These are phyloP conservation scores for Chalciporus chontae DNA, from an alignment of 768 basidiomycete species.

Conservation along the genomic window DNA sequence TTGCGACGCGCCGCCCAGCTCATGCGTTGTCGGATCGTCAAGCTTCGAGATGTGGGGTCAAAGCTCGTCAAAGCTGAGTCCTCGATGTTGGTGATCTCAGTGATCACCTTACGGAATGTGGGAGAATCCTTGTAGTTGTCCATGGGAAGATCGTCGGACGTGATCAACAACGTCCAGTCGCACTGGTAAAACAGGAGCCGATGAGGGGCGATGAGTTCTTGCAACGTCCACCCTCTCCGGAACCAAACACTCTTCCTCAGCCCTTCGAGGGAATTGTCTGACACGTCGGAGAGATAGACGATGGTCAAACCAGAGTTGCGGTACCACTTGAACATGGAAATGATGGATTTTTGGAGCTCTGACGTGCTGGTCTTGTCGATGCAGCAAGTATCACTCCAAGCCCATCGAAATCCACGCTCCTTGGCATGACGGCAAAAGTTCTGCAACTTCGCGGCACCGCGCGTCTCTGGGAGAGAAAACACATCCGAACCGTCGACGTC, in stretches of 20 bases:
- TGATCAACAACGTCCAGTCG: conserved; percentile 20
- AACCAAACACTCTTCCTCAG: conserved; percentile 24
- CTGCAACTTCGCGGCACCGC: conserved; percentile 14
- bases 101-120: conserved; percentile 11
- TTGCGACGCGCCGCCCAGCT: conserved; percentile 28
- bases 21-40: conserved; percentile 20
- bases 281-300: conserved; percentile 22
- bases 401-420: conserved; percentile 21
- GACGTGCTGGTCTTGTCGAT: conserved; percentile 28
- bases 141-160: conserved; percentile 11
- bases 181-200: conserved; percentile 20
- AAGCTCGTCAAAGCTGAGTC: conserved; percentile 16
- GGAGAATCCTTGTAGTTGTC: conserved; percentile 18
- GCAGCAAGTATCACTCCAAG: conserved; percentile 29
- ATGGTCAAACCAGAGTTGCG: conserved; percentile 23
- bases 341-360: conserved; percentile 28
- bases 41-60: conserved; percentile 11
- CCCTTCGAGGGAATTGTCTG: conserved; percentile 10
- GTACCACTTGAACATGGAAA: conserved; percentile 32
- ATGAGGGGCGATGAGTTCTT: conserved; percentile 27
- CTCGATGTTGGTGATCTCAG: conserved; percentile 18
- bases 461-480: conserved; percentile 13
- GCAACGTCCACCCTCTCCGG: conserved; percentile 22
- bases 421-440: conserved; percentile 18
- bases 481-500: conserved; percentile 16